Percentiles rank a stretch among this genome's conserved stretches.
Conservation (phyloP, 164 flowering plant species). For the Magnolia changhungtana region DNA sequence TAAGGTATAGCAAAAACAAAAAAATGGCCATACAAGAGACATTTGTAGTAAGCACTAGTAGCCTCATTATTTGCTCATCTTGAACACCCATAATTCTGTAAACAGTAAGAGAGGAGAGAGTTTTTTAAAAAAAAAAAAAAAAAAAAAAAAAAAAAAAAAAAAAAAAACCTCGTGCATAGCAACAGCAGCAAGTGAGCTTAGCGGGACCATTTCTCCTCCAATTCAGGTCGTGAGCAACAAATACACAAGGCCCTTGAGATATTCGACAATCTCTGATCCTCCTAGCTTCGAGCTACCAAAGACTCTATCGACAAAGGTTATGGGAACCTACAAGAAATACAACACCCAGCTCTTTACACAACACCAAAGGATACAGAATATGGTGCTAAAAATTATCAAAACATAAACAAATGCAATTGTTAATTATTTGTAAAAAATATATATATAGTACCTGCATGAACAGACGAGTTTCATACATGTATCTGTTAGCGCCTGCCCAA, state of each 20-base stretch:
- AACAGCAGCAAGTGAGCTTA: neutral
- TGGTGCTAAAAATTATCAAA: too few relatives aligned
- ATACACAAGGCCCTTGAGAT: slow-evolving; percentile 85
- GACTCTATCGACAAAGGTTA: slow-evolving; percentile 93
- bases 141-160: too few relatives aligned
- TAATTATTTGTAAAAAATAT: too few relatives aligned
- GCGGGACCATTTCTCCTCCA: neutral
- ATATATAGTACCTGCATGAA: too few relatives aligned
- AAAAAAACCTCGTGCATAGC: neutral
- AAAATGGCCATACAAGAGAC: neutral
- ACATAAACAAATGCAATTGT: neutral
- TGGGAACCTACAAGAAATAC: slow-evolving; percentile 65
- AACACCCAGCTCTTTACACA: neutral
- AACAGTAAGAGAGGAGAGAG: neutral
- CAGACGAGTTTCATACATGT: too few relatives aligned
- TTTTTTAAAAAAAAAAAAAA: too few relatives aligned
- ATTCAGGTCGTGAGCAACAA: slow-evolving; percentile 69
- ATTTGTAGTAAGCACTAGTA: neutral
- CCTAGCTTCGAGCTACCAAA: slow-evolving; percentile 97
- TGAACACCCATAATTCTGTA: neutral
- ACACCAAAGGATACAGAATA: neutral
- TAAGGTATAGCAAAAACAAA: neutral
- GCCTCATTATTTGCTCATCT: neutral
- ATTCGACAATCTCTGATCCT: slow-evolving; percentile 96
- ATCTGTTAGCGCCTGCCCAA: too few relatives aligned